Base-by-base conservation (phyloP, 176 grass and related monocot genomes). In the Carex cristatella region DNA sequence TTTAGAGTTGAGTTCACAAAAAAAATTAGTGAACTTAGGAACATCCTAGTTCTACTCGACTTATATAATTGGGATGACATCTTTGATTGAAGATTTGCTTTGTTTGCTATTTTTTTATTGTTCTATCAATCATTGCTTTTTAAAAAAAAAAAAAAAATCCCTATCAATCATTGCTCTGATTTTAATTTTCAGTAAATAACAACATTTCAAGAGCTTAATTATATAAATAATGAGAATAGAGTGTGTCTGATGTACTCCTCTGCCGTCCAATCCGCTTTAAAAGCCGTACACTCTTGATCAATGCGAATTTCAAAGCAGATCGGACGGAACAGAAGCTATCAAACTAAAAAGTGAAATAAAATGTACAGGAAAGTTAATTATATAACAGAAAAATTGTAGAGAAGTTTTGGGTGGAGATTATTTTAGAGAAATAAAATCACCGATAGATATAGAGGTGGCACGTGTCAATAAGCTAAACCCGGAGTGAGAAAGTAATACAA, bases 371-470 rank as follows among this genome's bases (percentile, higher is more conserved):
- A 23, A 23, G 23, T 23, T 23, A 23, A 23, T 0, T 23, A 23
- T 23, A 23, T 23, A 23, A 23, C 23, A 23, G 23, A 35, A 35
- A 33, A 35, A 82, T 82, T 83, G 9, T 33, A 83, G 80, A 82
- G 55, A 10, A 82, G 49, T 32, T 1, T 13, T 33, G 3, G 15
- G 0, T 28, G 3, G 12, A 23, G 62, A 48, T 27, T 9, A 83
- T 83, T 66, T 7, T 46, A 78, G 81, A 83, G 81, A 66, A 65
- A 83, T 10, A 2, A 54, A 77, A 77, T 56, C 0, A 23, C 0
- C 8, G n/a, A 74, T 48, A 13, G 70, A 48, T 74, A 23, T 23
- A 23, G 23, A 84, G 79, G 89, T 94, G 92, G 89, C 87, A 63
- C 14, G 1, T 3, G 35, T 1, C 73, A 37, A 77, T 86, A 91